phyloP scores from a whole-genome alignment of 2,329 filamentous ascomycete species.

The Penicillium griseofulvum region DNA sequence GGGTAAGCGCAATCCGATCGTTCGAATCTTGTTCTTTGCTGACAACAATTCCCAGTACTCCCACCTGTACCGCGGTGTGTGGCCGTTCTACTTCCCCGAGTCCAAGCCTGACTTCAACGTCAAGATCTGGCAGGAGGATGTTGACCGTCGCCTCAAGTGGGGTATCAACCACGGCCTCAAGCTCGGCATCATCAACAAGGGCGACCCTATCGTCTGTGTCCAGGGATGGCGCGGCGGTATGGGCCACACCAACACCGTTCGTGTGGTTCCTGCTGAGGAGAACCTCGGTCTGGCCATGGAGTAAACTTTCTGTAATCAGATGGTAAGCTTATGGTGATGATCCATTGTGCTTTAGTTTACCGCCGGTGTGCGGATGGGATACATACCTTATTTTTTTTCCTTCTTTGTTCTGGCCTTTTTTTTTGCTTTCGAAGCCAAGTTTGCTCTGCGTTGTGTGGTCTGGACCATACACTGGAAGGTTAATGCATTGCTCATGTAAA shows the following conservation, averaged over 20 bases:
- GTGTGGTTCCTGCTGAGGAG: slow-evolving; percentile 50
- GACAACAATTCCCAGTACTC: slow-evolving; percentile 57
- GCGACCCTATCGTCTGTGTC: slow-evolving; percentile 67
- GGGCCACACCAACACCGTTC: slow-evolving; percentile 66
- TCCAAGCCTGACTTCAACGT: slow-evolving; percentile 90
- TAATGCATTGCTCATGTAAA: slow-evolving; percentile 33
- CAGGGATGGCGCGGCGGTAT: slow-evolving; percentile 67
- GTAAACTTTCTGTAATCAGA: slow-evolving; percentile 24
- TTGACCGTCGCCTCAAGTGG: slow-evolving; percentile 97
- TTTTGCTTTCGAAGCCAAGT: slow-evolving; percentile 15
- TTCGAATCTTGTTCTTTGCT: slow-evolving; percentile 9
- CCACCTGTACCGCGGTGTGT: slow-evolving; percentile 96
- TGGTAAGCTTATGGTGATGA: slow-evolving; percentile 6
- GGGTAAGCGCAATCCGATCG: slow-evolving; percentile 49
- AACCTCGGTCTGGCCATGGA: slow-evolving; percentile 40
- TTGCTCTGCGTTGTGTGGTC: slow-evolving; percentile 21
- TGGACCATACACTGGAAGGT: slow-evolving; percentile 25
- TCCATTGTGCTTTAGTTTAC: slow-evolving; percentile 13
- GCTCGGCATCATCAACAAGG: slow-evolving; percentile 76
- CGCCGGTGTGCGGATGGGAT: slow-evolving; percentile 24
- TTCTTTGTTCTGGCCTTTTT: slow-evolving; percentile 6
- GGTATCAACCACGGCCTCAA: slow-evolving; percentile 82
- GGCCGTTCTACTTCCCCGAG: slow-evolving; percentile 93
- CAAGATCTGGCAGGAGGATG: slow-evolving; percentile 97
- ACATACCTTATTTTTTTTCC: slow-evolving; percentile 25